Evolutionary conservation across 192 early-diverging fungal genomes (phyloP), one percentile per base, ranked within the genome.

Genomic region (Diversispora eburnea): DNA sequence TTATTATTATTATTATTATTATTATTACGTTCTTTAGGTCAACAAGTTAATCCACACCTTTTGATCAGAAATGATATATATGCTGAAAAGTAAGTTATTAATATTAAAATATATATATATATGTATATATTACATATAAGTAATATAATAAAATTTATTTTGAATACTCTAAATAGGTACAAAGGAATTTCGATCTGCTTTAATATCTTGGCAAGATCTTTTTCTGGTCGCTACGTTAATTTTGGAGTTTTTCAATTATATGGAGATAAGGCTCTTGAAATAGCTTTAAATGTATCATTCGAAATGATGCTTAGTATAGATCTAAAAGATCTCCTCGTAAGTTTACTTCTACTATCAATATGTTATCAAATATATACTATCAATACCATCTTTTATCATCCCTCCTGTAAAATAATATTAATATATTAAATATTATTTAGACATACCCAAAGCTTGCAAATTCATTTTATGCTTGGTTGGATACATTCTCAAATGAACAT

Each of bases 201-300:
- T 58, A 81, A 74, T 61, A 92, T 91, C 2, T 72, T 95, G 68
- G 84, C 84, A 54, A 84, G 84, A 5, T 83, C 91, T 20, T 75
- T 95, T 3, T 79, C 86, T 5, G 95, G 95, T 68, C 85, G 88
- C 64, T 97, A 95, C 76, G 92, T 95, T 52, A 92, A 91, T 49
- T 94, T 97, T 81, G 93, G 93, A n/a, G 92, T 95, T 46, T 92
- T 95, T 81, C 87, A 87, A 62, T 82, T 97, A 41, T 97, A 97
- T 71, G 86, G 88, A 56, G 94, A 96, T 77, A 86, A 84, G 15
- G 90, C 94, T 19, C 79, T 95, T 51, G 88, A 88, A 62, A 79
- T 83, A 43, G 89, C 89, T 4, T 78, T 93, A 52, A 76, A 80
- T 8, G 80, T 88, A 8, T 76, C 88, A 20, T 89, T 91, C 73